Base-by-base conservation (phyloP, 441 rosid species). In the Gossypium lobatum region DNA sequence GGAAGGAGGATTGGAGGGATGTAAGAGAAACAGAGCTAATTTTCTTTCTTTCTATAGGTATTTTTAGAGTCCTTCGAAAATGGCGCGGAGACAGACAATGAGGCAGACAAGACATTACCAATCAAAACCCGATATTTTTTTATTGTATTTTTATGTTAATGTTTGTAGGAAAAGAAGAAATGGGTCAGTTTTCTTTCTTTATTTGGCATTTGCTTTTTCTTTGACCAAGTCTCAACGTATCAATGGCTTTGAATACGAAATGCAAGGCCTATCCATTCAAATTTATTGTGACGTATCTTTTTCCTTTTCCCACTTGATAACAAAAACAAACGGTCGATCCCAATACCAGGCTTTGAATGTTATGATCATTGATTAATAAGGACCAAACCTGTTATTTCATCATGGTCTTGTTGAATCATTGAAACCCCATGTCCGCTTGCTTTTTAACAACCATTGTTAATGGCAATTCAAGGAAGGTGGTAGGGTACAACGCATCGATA, bases 21-120 rank as follows among this genome's bases (percentile, higher is more conserved):
- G 73, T 66, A 48, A 68, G 71, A 62, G 13, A 66, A 58, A 77
- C 70, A 31, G 25, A 50, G 52, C 34, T 60, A 60, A 60, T 6
- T 39, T 66, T 23, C 37, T 31, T 26, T 64, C 26, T 79, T 73
- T 69, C 77, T 46, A 71, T 53, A 59, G 52, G 10, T 13, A 66
- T 59, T 26, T 54, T 53, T 45, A 69, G 63, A 17, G 17, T 61
- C 67, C 76, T 55, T 46, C 17, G 73, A 48, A 69, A 68, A 72
- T 73, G 74, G 71, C 71, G 69, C 74, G 67, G 76, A 46, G 74
- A 77, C 58, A 77, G 74, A 77, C 52, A 77, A 25, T 31, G 79
- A 74, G 76, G 77, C 63, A 73, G 68, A 39, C 70, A 77, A 66
- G 74, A 66, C 57, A 55, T 20, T 69, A 59, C 67, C 14, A 61